Percentiles rank a stretch among this genome's conserved stretches.
These are phyloP conservation scores for Candida glucosophila DNA, from an alignment of 1,139 yeast genomes.

Conservation along the genomic window DNA sequence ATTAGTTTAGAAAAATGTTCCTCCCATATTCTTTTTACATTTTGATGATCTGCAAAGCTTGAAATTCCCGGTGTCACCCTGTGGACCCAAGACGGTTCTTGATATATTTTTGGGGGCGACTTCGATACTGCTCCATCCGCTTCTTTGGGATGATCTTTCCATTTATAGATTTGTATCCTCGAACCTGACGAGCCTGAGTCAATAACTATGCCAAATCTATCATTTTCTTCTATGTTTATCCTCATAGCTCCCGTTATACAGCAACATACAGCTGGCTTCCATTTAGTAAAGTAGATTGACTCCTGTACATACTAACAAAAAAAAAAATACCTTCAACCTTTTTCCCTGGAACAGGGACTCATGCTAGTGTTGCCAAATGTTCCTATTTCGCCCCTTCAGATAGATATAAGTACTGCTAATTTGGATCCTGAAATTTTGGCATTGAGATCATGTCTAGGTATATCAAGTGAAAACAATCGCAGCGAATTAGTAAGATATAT, in stretches of 20 bases:
- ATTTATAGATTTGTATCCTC: constrained; percentile 62
- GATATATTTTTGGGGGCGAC: constrained; percentile 23
- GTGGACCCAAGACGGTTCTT: constrained; percentile 46
- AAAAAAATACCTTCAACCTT: no score
- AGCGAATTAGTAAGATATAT: constrained; percentile 26
- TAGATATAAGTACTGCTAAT: constrained; percentile 1
- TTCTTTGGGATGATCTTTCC: constrained; percentile 19
- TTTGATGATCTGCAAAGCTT: constrained; percentile 30
- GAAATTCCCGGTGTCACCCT: constrained; percentile 66
- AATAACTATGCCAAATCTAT: no score
- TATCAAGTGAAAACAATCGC: constrained; percentile 10
- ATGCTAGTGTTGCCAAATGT: constrained; percentile 16
- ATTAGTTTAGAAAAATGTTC: constrained; percentile 52
- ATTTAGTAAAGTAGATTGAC: no score
- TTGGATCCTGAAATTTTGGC: constrained; percentile 6
- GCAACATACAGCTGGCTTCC: no score
- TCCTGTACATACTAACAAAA: no score
- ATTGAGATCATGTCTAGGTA: constrained; percentile 11
- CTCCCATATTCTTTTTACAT: constrained; percentile 48
- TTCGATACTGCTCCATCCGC: constrained; percentile 2
- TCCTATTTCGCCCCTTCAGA: constrained; percentile 9
- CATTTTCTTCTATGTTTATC: no score
- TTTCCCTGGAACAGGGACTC: no score
- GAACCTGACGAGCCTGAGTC: constrained; percentile 86
- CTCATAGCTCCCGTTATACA: no score